phyloP scores from a whole-genome alignment of 176 grass and related monocot species.

The maize (Zea mays) region Zm-B73-REFERENCE-NAM-5.0 NC_050103.1:21893501-21894000 shows the following conservation, averaged over 20 bases:
- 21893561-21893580: constrained; percentile 55
- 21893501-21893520: constrained; percentile 77
- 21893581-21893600: constrained; percentile 68
- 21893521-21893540: constrained; percentile 54
- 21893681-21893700: constrained; percentile 41
- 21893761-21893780: constrained; percentile 33
- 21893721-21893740: constrained; percentile 1
- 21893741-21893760: constrained; percentile 8
- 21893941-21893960: constrained; percentile 82
- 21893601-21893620: constrained; percentile 55
- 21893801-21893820: constrained; percentile 78
- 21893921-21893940: constrained; percentile 68
- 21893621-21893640: constrained; percentile 68
- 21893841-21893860: constrained; percentile 62
- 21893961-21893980: constrained; percentile 69
- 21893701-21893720: constrained; percentile 30
- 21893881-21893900: constrained; percentile 60
- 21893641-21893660: constrained; percentile 81
- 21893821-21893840: constrained; percentile 70
- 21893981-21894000: constrained; percentile 71
- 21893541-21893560: constrained; percentile 59
- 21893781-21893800: constrained; percentile 29
- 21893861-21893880: constrained; percentile 76
- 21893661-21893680: constrained; percentile 67
- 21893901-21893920: constrained; percentile 72